A percentile compares a stretch with the other conserved stretches of the same genome.
These are phyloP conservation scores for Jacaranda mimosifolia DNA, from an alignment of 257 asterid genomes.

Conservation along the genomic window DNA sequence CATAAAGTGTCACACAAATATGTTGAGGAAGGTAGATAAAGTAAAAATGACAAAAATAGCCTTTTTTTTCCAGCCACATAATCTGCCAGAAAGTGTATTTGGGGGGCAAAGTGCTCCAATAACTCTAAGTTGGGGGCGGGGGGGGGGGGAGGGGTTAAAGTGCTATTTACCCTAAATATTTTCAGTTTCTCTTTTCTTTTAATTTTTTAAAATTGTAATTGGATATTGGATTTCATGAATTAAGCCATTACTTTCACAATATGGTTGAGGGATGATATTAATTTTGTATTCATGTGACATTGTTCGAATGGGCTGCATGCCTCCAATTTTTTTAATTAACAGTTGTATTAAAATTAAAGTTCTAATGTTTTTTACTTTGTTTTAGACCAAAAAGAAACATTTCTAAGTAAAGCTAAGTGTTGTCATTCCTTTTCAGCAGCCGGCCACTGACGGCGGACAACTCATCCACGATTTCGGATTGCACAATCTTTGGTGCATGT, in stretches of 20 bases:
- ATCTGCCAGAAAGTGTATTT: no score
- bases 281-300: background rate
- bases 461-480: background rate
- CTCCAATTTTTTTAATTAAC: background rate
- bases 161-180: no score
- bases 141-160: no score
- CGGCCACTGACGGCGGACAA: constrained; percentile 13
- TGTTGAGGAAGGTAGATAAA: no score
- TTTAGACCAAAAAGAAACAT: background rate
- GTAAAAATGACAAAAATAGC: no score
- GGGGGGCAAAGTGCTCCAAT: no score
- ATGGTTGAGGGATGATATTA: background rate
- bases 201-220: no score
- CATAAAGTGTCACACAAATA: no score
- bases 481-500: background rate
- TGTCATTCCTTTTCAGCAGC: background rate
- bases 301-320: background rate
- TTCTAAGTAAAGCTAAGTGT: background rate
- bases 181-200: no score
- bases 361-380: background rate
- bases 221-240: background rate
- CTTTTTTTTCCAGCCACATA: no score
- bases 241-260: background rate
- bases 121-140: no score
- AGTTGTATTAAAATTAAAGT: background rate